Conservation (phyloP, 192 early-diverging fungal species). For the Thoreauomyces humboldtii region DNA sequence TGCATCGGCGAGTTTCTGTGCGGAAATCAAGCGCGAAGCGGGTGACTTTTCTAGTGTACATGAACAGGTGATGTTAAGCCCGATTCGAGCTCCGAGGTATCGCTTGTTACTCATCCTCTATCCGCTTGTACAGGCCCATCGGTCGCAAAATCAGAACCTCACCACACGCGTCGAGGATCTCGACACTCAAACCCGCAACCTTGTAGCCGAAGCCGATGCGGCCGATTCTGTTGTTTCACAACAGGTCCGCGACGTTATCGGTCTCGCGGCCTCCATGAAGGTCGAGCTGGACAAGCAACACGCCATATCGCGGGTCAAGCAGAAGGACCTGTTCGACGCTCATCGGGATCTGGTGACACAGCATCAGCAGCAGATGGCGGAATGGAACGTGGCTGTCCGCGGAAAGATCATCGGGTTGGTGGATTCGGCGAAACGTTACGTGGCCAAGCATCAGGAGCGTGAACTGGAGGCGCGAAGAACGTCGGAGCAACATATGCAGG, state of each 20-base stretch:
- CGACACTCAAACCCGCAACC: too few relatives aligned
- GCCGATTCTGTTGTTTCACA: conserved; percentile 2
- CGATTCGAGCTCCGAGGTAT: too few relatives aligned
- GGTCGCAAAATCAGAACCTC: too few relatives aligned
- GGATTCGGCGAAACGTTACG: not conserved
- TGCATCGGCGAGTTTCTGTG: not conserved
- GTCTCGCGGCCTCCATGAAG: not conserved
- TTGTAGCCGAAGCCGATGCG: not conserved
- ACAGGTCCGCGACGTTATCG: not conserved
- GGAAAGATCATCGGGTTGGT: not conserved
- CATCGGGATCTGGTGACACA: conserved; percentile 18
- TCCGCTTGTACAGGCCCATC: too few relatives aligned
- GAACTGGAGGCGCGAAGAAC: not conserved
- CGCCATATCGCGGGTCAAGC: not conserved
- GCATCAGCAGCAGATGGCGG: conserved; percentile 24
- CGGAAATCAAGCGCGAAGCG: not conserved
- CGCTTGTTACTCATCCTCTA: too few relatives aligned
- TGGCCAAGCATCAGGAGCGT: not conserved
- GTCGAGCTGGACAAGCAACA: not conserved
- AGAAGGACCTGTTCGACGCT: conserved; percentile 7
- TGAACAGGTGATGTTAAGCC: too few relatives aligned
- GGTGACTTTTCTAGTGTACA: too few relatives aligned
- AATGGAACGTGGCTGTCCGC: conserved; percentile 16
- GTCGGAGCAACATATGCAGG: conserved; percentile 1
- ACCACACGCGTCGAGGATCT: too few relatives aligned